These are phyloP conservation scores for Fusarium globosum DNA, from an alignment of 2,329 filamentous ascomycete species.

Conservation along the genomic window DNA sequence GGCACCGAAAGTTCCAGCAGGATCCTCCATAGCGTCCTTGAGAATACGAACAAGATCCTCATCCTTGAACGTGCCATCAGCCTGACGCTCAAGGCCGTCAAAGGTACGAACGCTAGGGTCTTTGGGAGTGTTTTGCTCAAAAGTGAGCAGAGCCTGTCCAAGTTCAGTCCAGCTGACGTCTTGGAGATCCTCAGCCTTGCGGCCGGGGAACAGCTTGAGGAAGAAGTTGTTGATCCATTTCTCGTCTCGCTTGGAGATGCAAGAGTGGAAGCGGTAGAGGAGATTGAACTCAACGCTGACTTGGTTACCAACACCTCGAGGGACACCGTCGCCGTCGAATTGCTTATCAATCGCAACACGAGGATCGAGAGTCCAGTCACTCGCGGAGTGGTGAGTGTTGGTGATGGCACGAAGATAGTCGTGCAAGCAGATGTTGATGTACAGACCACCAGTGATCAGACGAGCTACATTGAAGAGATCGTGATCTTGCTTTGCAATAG, in stretches of 20 bases:
- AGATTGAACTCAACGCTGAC: slow-evolving; percentile 77
- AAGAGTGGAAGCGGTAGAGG: slow-evolving; percentile 73
- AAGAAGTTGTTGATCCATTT: slow-evolving; percentile 69
- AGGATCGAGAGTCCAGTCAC: slow-evolving; percentile 72
- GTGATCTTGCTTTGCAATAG: slow-evolving; percentile 58
- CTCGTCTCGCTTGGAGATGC: slow-evolving; percentile 69
- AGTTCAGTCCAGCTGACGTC: slow-evolving; percentile 41
- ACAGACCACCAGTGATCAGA: slow-evolving; percentile 62
- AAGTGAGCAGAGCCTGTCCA: slow-evolving; percentile 30
- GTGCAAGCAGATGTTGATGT: slow-evolving; percentile 65
- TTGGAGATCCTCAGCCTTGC: slow-evolving; percentile 55
- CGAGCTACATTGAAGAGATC: slow-evolving; percentile 64
- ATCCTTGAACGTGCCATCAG: slow-evolving; percentile 65
- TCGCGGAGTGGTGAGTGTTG: slow-evolving; percentile 68
- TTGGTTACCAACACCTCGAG: slow-evolving; percentile 71
- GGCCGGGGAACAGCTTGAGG: slow-evolving; percentile 42
- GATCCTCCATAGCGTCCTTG: slow-evolving; percentile 69
- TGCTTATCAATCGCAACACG: slow-evolving; percentile 64
- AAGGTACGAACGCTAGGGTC: slow-evolving; percentile 62
- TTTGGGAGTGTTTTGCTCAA: slow-evolving; percentile 34
- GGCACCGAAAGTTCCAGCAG: slow-evolving; percentile 69
- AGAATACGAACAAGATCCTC: slow-evolving; percentile 67
- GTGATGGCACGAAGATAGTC: slow-evolving; percentile 72
- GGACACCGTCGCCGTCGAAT: slow-evolving; percentile 58
- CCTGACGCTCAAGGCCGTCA: slow-evolving; percentile 58